These are phyloP conservation scores for Helianthus annuus DNA, from an alignment of 129 eudicot species.

Conservation along the genomic window DNA sequence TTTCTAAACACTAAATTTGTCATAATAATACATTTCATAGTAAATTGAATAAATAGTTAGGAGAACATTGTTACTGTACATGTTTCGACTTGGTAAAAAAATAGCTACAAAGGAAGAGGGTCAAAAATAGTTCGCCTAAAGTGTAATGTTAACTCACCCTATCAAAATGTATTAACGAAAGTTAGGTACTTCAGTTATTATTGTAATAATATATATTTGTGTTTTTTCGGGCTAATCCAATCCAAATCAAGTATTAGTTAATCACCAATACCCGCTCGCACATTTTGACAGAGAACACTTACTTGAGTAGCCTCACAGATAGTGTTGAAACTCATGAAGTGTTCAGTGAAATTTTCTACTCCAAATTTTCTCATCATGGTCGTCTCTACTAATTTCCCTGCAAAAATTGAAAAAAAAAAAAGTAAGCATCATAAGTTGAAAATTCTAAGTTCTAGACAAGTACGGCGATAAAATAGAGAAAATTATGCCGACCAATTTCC, in stretches of 20 bases:
- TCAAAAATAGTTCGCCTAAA: not conserved
- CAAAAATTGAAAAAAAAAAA: not conserved
- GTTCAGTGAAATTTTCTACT: constrained; percentile 66
- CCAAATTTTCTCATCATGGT: constrained; percentile 90
- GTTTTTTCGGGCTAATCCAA: not conserved
- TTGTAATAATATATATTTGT: not conserved
- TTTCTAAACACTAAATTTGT: not conserved
- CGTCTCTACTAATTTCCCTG: constrained; percentile 79
- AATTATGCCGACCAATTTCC: constrained; percentile 62
- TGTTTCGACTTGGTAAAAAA: too few relatives aligned
- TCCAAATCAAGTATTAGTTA: not conserved
- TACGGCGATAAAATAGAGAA: not conserved
- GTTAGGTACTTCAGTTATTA: not conserved
- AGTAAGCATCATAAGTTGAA: constrained; percentile 2
- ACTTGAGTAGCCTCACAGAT: constrained; percentile 97
- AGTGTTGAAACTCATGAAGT: constrained; percentile 91
- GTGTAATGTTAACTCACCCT: not conserved
- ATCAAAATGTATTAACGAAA: not conserved
- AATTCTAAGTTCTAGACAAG: not conserved
- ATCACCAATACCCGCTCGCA: not conserved
- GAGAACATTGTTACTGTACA: not conserved
- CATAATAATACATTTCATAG: not conserved
- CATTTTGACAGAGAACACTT: constrained; percentile 17
- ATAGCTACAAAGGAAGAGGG: constrained; percentile 1
- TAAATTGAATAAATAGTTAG: too few relatives aligned